Conservation (phyloP, 2,329 filamentous ascomycete genomes). For the Penicillium sp. region DNA sequence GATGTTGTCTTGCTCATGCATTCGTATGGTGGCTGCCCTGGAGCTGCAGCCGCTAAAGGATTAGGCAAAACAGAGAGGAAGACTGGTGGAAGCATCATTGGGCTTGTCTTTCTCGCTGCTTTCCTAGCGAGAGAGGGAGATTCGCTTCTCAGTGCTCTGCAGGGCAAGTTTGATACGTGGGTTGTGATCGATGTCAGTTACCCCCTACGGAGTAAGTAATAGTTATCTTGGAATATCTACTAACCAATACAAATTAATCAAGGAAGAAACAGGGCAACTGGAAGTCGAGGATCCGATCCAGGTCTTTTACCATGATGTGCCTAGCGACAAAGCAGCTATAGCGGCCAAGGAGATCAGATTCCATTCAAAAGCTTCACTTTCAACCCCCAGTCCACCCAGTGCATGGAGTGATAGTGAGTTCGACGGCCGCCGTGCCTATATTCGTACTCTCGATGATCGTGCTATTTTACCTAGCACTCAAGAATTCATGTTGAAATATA, state of each 20-base stretch:
- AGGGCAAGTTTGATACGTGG: not conserved
- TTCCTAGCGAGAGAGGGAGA: constrained; percentile 19
- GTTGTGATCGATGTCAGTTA: not conserved
- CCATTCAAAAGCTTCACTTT: not conserved
- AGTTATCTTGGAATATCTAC: not conserved
- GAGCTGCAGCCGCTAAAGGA: constrained; percentile 25
- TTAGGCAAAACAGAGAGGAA: constrained; percentile 10
- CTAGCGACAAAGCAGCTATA: not conserved
- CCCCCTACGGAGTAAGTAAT: not conserved
- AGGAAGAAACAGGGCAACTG: constrained; percentile 21
- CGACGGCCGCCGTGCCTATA: constrained; percentile 2
- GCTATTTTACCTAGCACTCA: not conserved
- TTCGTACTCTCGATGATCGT: not conserved
- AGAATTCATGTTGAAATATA: constrained; percentile 3
- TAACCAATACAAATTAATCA: not conserved
- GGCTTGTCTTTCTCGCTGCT: not conserved
- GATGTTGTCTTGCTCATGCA: constrained; percentile 35
- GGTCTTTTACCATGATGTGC: not conserved
- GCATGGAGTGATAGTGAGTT: not conserved
- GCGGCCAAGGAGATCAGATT: not conserved
- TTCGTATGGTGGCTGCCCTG: constrained; percentile 33
- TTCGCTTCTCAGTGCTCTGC: constrained; percentile 18
- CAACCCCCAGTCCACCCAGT: not conserved
- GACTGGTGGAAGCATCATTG: not conserved
- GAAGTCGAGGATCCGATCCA: constrained; percentile 3